Percentiles rank a stretch among this genome's conserved stretches.
Evolutionary conservation across 352 stramenopile genomes (phyloP).

Genomic region (Globisporangium emineosum): DNA sequence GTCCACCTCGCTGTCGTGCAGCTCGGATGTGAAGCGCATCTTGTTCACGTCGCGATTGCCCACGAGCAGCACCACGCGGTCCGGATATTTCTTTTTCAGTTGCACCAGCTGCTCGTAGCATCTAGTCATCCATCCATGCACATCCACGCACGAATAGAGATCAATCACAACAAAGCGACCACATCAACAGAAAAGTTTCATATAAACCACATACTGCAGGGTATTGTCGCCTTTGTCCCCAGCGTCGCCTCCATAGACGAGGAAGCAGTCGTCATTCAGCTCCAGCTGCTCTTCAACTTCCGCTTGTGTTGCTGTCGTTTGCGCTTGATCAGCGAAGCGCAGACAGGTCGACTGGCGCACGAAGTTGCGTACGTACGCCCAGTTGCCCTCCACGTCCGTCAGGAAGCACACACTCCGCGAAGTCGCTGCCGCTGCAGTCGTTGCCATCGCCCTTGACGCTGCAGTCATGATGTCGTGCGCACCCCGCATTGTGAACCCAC

Average conservation of each 20-base stretch:
- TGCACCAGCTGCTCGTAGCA: slow-evolving; percentile 82
- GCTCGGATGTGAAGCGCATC: slow-evolving; percentile 83
- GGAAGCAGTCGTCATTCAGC: slow-evolving; percentile 63
- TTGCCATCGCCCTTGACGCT: background rate
- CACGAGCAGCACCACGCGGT: slow-evolving; percentile 89
- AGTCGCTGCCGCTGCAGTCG: slow-evolving; percentile 4
- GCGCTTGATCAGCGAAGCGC: slow-evolving; percentile 24
- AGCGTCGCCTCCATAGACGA: slow-evolving; percentile 90
- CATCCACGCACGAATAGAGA: background rate
- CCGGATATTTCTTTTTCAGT: slow-evolving; percentile 84
- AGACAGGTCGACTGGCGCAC: slow-evolving; percentile 61
- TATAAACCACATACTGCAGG: slow-evolving; percentile 44
- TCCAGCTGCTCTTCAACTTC: slow-evolving; percentile 40
- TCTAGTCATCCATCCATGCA: slow-evolving; percentile 16
- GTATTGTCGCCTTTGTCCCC: slow-evolving; percentile 91
- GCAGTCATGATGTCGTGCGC: background rate
- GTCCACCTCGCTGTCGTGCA: slow-evolving; percentile 70
- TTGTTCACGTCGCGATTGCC: slow-evolving; percentile 95
- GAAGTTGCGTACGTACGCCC: slow-evolving; percentile 69
- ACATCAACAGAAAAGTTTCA: background rate
- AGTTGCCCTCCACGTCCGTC: slow-evolving; percentile 83
- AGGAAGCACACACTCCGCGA: slow-evolving; percentile 58
- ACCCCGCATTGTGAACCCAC: background rate
- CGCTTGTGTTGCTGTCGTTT: slow-evolving; percentile 4
- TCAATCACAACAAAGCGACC: background rate